phyloP scores from a whole-genome alignment of 2,329 filamentous ascomycete species.

The Exutisphaerella laricina region DNA sequence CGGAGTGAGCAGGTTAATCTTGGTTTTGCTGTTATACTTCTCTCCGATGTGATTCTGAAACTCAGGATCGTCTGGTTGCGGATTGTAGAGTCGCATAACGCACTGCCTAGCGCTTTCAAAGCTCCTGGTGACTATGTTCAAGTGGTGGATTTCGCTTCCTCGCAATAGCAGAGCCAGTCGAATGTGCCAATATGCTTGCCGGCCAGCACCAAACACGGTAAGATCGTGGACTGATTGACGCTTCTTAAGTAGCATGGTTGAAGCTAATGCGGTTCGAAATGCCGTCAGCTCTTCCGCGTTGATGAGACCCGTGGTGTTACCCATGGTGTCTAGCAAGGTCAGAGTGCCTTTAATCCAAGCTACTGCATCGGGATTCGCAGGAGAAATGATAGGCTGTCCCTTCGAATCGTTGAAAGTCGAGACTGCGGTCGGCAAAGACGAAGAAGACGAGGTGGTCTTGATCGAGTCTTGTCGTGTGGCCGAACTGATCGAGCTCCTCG shows the following conservation, averaged over 20 bases:
- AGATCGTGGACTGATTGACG: conserved; percentile 68
- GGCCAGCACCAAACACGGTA: conserved; percentile 79
- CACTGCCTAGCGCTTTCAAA: conserved; percentile 55
- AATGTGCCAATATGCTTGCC: conserved; percentile 93
- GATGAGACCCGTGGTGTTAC: conserved; percentile 56
- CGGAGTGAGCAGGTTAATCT: conserved; percentile 65
- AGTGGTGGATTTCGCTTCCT: conserved; percentile 62
- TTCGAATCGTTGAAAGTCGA: conserved; percentile 23
- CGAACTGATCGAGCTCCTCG: conserved; percentile 26
- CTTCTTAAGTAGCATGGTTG: conserved; percentile 55
- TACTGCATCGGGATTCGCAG: not conserved
- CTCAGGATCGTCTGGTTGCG: conserved; percentile 33
- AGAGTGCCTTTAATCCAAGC: conserved; percentile 53
- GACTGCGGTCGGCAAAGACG: conserved; percentile 17
- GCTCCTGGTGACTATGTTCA: conserved; percentile 76
- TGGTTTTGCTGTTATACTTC: conserved; percentile 39
- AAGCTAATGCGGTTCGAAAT: conserved; percentile 61
- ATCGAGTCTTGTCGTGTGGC: conserved; percentile 29
- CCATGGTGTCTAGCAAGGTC: conserved; percentile 53
- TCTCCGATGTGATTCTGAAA: conserved; percentile 32
- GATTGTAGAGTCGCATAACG: conserved; percentile 51
- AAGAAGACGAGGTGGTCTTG: conserved; percentile 26
- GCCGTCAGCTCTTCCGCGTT: conserved; percentile 65
- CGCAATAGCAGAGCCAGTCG: conserved; percentile 73
- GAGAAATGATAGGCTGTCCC: conserved; percentile 7